These are phyloP conservation scores for Hanseniaspora pseudoguilliermondii DNA, from an alignment of 805 yeast species.

Conservation along the genomic window DNA sequence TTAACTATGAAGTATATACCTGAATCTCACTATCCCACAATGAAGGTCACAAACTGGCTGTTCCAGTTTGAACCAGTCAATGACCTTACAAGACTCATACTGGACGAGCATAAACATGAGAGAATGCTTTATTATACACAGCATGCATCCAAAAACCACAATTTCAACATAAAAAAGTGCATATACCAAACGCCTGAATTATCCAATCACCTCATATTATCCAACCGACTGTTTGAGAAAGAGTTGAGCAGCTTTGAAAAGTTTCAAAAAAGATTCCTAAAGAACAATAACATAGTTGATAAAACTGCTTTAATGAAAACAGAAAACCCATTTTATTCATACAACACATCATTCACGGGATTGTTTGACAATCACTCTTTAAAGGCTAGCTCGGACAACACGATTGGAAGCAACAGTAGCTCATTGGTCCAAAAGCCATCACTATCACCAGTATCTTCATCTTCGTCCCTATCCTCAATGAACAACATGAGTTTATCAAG, in stretches of 20 bases:
- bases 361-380: constrained; percentile 7
- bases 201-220: constrained; percentile 24
- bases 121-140: constrained; percentile 29
- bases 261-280: constrained; percentile 15
- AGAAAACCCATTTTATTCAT: constrained; percentile 1
- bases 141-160: constrained; percentile 15
- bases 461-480: not conserved
- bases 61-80: constrained; percentile 39
- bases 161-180: constrained; percentile 18
- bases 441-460: not conserved
- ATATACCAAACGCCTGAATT: constrained; percentile 25
- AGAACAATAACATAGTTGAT: not conserved
- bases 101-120: constrained; percentile 37
- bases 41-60: constrained; percentile 45
- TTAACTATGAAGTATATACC: constrained; percentile 38
- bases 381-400: not conserved
- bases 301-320: not conserved
- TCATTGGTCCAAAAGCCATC: not conserved
- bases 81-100: constrained; percentile 29
- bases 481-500: not conserved
- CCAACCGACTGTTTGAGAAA: constrained; percentile 31
- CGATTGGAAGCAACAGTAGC: not conserved
- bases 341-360: not conserved
- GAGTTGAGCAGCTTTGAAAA: constrained; percentile 21
- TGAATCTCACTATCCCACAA: constrained; percentile 67